Base-by-base conservation (phyloP, 805 yeast genomes). In the Phaffomyces opuntiae region DNA sequence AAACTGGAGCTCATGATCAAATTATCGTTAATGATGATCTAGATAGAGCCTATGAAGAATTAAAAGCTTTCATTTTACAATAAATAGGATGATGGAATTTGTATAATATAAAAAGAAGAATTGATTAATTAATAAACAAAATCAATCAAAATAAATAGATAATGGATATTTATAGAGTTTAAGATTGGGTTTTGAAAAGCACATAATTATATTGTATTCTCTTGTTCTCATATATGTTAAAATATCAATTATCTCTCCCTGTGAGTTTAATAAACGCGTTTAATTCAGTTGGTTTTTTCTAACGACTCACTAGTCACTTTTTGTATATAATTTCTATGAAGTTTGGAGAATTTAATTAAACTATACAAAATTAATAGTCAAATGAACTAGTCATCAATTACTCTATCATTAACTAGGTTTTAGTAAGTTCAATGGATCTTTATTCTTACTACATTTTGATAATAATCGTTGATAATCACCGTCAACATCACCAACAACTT, bases 1-100 rank as follows among this genome's bases (percentile, higher is more conserved):
- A 86, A 61, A 78, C 89, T 51, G 97, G 96, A 50, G 95, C 95
- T 40, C 97, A 93, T 63, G 99, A 93, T 68, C 73, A 74, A 63
- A 75, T 84, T 48, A 80, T 93, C 55, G 90, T 93, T 56, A 93
- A 93, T 63, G 97, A 90, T 59, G 88, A 91, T 59, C 75, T 93
- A 55, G 96, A 93, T 29, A 81, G 73, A 63, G 96, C 98, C 19
- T 93, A 93, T 69, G 57, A 57, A 34, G 87, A 90, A 66, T 77
- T 93, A 61, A 87, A 80, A 68, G 78, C 73, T 37, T 93, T 88
- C 62, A 82, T 90, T 51, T 72, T 86, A 53, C 72, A 73, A 47
- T 60, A 56, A 21, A 21, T 17, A 21, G 1, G 7, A 21, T 21
- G 24, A 21, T 21, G 24, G 24, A 21, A 21, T 21, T 21, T 21